Evolutionary conservation across 495 filamentous ascomycete genomes (phyloP).

Genomic region (Neurospora sp.): DNA sequence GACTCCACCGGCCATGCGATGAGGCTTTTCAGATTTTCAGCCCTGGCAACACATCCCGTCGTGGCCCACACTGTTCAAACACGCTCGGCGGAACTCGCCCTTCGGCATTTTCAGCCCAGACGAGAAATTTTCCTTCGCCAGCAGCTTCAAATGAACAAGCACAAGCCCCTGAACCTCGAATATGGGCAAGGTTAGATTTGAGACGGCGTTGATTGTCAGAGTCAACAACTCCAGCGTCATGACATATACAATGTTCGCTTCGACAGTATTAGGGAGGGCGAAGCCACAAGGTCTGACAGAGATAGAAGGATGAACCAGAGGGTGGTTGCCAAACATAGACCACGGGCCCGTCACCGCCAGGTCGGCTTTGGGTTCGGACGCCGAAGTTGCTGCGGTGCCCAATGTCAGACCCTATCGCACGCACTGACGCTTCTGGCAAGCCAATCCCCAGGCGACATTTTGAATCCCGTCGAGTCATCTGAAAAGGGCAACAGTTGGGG

Average conservation of each 20-base stretch:
- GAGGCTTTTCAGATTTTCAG: neutral
- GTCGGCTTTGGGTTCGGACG: neutral
- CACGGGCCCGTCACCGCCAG: neutral
- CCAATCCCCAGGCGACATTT: neutral
- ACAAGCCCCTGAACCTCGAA: neutral
- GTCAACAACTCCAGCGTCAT: neutral
- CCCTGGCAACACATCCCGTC: neutral
- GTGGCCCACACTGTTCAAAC: neutral
- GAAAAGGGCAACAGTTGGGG: neutral
- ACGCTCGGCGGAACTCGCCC: neutral
- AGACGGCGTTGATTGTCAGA: neutral
- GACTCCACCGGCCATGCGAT: neutral
- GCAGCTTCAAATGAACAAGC: neutral
- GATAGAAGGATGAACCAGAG: neutral
- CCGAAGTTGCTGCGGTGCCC: neutral
- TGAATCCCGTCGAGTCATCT: neutral
- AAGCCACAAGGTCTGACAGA: neutral
- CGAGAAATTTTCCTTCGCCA: neutral
- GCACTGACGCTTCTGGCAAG: neutral
- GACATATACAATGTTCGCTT: neutral
- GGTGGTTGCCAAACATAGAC: neutral
- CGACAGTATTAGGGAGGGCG: neutral
- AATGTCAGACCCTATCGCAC: neutral
- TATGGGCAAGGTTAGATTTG: neutral
- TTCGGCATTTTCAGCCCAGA: neutral